Conservation (phyloP, 176 grass and related monocot species). For the Neostapfia colusana region DNA sequence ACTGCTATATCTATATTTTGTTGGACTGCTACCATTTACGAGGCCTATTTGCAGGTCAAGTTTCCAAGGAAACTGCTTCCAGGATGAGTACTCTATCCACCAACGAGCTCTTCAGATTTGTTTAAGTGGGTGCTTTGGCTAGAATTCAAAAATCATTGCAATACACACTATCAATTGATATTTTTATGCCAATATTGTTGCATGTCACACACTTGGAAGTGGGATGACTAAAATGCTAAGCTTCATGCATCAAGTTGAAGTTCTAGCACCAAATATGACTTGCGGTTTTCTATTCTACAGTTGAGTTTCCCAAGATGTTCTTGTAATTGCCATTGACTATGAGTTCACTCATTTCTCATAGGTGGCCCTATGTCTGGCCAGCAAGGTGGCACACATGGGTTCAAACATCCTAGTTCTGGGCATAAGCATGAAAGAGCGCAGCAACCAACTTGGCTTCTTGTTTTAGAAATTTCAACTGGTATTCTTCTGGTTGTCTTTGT, state of each 20-base stretch:
- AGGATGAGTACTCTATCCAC: constrained; percentile 69
- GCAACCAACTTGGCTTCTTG: constrained; percentile 89
- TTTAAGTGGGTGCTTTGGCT: constrained; percentile 41
- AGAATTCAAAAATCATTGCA: neutral
- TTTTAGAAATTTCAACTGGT: constrained; percentile 88
- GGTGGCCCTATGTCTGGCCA: constrained; percentile 54
- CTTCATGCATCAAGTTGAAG: constrained; percentile 10
- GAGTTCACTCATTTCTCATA: constrained; percentile 39
- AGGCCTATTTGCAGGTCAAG: constrained; percentile 61
- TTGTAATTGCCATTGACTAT: constrained; percentile 19
- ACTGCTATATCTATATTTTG: constrained; percentile 20
- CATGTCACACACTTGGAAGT: constrained; percentile 1
- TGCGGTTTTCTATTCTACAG: neutral
- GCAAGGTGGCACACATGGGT: constrained; percentile 34
- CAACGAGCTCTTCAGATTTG: constrained; percentile 68
- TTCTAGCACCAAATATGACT: neutral
- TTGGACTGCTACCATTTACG: constrained; percentile 34
- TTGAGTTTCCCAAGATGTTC: neutral
- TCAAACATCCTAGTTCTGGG: constrained; percentile 38
- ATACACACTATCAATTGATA: neutral
- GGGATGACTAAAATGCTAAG: neutral
- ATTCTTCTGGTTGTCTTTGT: constrained; percentile 70
- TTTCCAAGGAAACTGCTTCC: constrained; percentile 98
- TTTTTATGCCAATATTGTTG: neutral
- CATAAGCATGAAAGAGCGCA: constrained; percentile 51